Evolutionary conservation across 2,329 filamentous ascomycete species (phyloP).

Genomic region (Arthrobotrys sphaeroides): DNA sequence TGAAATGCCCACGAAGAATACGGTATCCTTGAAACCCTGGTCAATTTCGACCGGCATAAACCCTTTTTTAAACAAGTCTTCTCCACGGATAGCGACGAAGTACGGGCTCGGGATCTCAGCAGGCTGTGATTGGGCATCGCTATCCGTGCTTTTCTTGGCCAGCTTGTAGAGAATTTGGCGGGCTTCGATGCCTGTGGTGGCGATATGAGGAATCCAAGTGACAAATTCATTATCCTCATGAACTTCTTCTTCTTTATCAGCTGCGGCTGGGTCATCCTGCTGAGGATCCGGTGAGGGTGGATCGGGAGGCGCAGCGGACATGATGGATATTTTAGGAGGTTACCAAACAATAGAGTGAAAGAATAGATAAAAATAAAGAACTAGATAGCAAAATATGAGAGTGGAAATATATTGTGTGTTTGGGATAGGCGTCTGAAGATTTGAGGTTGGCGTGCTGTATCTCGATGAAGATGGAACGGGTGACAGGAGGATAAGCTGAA

Average conservation of each 20-base stretch:
- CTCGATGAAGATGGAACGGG: no score
- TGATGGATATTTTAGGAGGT: neutral
- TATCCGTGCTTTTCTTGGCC: neutral
- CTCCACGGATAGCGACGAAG: neutral
- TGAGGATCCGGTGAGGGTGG: neutral
- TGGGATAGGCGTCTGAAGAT: neutral
- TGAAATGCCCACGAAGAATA: neutral
- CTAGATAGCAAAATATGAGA: neutral
- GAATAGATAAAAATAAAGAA: neutral
- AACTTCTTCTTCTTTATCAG: neutral
- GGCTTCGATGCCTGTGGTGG: neutral
- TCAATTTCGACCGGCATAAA: neutral
- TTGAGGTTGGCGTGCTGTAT: neutral
- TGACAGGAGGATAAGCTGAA: no score
- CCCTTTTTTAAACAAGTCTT: neutral
- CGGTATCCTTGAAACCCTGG: neutral
- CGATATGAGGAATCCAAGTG: constrained; percentile 3
- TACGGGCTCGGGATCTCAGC: neutral
- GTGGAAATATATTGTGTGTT: neutral
- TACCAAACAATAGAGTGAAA: neutral
- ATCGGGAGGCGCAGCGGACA: neutral
- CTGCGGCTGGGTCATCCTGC: neutral
- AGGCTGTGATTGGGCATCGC: neutral
- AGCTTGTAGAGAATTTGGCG: constrained; percentile 3
- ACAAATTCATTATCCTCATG: neutral